Evolutionary conservation across 1,284 basidiomycete genomes (phyloP).

Genomic region (Phellopilus nigrolimitatus): DNA sequence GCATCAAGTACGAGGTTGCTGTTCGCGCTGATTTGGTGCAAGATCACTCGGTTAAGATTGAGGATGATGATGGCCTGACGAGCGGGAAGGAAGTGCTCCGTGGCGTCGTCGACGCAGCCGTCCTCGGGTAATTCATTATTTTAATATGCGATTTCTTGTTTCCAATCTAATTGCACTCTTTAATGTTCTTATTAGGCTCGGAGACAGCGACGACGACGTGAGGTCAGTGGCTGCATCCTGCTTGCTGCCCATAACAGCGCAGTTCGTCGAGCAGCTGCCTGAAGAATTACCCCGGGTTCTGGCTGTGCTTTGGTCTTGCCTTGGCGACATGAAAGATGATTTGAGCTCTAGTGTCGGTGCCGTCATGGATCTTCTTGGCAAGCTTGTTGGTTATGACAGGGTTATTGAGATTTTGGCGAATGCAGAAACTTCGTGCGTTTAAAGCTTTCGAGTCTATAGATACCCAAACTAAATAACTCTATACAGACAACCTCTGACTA

Average conservation of each 20-base stretch:
- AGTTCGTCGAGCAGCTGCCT: conserved; percentile 75
- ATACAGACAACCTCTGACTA: conserved; percentile 66
- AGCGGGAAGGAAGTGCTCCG: conserved; percentile 53
- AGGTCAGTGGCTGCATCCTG: conserved; percentile 93
- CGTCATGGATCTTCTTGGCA: conserved; percentile 95
- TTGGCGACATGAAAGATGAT: conserved; percentile 94
- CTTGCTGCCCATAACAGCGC: conserved; percentile 78
- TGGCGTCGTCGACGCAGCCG: conserved; percentile 82
- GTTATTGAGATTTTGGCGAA: conserved; percentile 77
- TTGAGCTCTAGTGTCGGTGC: conserved; percentile 94
- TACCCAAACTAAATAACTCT: conserved; percentile 18
- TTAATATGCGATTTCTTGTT: conserved; percentile 1
- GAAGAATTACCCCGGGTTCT: conserved; percentile 72
- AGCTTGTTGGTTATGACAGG: conserved; percentile 72
- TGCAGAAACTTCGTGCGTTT: conserved; percentile 59
- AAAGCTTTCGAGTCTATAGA: not conserved
- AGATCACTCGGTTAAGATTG: conserved; percentile 23
- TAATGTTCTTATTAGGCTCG: conserved; percentile 49
- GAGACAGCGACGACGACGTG: conserved; percentile 95
- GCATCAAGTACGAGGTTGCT: conserved; percentile 97
- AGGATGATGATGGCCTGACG: conserved; percentile 24
- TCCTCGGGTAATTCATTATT: conserved; percentile 66
- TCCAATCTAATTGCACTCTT: conserved; percentile 19
- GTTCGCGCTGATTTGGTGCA: conserved; percentile 83
- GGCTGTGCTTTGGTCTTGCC: conserved; percentile 86